Evolutionary conservation across 2,329 filamentous ascomycete genomes (phyloP).

Genomic region (Magnaporthales sp.): DNA sequence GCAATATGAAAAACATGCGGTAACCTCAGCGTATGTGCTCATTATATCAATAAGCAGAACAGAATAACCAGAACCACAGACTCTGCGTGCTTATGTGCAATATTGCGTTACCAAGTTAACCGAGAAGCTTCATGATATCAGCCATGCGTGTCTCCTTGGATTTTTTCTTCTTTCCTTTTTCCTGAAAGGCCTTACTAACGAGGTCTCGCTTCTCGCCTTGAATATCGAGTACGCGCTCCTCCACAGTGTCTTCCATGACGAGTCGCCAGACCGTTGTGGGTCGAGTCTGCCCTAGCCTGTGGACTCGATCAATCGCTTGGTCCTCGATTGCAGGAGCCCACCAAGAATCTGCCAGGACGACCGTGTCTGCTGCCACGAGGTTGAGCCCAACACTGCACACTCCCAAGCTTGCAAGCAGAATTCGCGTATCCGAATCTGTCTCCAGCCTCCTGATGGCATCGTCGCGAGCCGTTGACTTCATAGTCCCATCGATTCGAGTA

Average conservation of each 20-base stretch:
- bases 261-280: constrained; percentile 73
- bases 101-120: constrained; percentile 6
- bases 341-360: constrained; percentile 73
- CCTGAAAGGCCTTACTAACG: constrained; percentile 71
- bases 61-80: background rate
- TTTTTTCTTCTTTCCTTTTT: constrained; percentile 51
- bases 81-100: background rate
- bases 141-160: constrained; percentile 49
- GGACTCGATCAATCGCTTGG: constrained; percentile 81
- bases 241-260: constrained; percentile 71
- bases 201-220: constrained; percentile 72
- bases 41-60: background rate
- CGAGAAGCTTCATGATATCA: constrained; percentile 41
- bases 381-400: constrained; percentile 84
- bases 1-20: background rate
- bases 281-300: constrained; percentile 74
- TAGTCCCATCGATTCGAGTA: constrained; percentile 67
- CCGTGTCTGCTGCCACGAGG: constrained; percentile 76
- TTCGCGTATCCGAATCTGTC: constrained; percentile 54
- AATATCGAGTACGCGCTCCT: constrained; percentile 71
- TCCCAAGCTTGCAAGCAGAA: constrained; percentile 73
- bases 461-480: constrained; percentile 65
- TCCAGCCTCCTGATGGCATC: constrained; percentile 59
- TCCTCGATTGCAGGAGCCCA: constrained; percentile 54
- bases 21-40: background rate